Evolutionary conservation across 2,329 filamentous ascomycete genomes (phyloP), one percentile per base, ranked within the genome.

Genomic region (Furcasterigmium sp.): DNA sequence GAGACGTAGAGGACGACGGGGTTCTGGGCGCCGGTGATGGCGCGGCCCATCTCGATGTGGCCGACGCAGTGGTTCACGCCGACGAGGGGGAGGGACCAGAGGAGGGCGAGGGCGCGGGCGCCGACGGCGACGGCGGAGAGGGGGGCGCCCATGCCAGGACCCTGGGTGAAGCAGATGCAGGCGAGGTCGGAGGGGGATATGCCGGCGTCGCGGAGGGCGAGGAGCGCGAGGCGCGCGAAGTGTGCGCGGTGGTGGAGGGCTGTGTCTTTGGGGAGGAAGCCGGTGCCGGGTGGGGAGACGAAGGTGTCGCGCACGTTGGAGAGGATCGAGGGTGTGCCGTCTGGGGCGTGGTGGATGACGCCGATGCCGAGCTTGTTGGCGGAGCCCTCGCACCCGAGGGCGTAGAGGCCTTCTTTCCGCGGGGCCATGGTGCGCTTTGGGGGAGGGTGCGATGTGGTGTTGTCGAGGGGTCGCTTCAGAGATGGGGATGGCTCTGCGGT

Each of bases 61-160:
- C 93, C 93, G 38, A 98, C 87, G 65, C 93, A 98, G 68, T 98
- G 93, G 67, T 98, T 98, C 20, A 98, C 93, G 19, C 90, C 91
- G 3, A 98, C 84, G 29, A 98, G 73, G n/a, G 86, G 82, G 64
- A 88, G 89, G 42, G 72, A 76, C 93, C 93, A 98, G 14, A 98
- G 75, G 46, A 95, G 69, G 34, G 81, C 76, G 25, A 97, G 70
- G 49, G 87, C 88, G 47, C 93, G 79, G 17, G 91, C 93, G 2
- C 84, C 91, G 28, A 97, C 72, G 25, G 91, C 91, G 13, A 95
- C 89, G 48, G 84, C 83, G 49, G 91, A 86, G 21, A 98, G 73
- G 8, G 93, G 93, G 30, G 89, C 91, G 46, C 93, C 93, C 93
- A 98, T 98, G 0, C 93, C 93, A 0, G 93, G 93, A 0, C 93